Base-by-base conservation (phyloP, 176 grass and related monocot genomes). In the Dactylis glomerata region DNA sequence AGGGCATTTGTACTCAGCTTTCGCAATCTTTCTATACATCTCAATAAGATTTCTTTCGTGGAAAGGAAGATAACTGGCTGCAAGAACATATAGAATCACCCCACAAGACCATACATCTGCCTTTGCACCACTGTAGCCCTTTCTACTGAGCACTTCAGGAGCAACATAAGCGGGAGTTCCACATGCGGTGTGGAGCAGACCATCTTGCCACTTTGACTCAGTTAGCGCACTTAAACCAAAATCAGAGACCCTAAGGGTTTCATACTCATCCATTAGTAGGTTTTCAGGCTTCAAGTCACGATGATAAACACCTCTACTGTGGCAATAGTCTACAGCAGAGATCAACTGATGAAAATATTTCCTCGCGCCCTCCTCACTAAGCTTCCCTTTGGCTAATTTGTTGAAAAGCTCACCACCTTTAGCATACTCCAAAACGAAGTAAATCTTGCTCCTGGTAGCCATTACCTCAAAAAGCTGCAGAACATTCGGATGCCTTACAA, bases 101-200 rank as follows among this genome's bases (percentile, higher is more conserved):
- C 94, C 92, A n/a, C 92, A 94, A 63, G 94, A 94, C 94, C 90
- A 97, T 15, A 90, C 87, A 89, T 97, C 94, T 55, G 94, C 90
- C 82, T 86, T 88, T 75, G 92, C 77, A 47, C 94, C 94, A n/a
- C 58, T 89, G 73, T 97, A 94, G 37, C 92, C 94, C 71, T 82
- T 90, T 76, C 89, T 85, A 69, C 46, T 86, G 65, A 97, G 85
- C 83, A 97, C 94, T 42, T 97, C 90, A 34, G 94, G 92, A 73
- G 90, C 85, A 86, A 97, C 94, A 87, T 97, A 94, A 64, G 92
- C 92, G 2, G 94, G 90, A 76, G 94, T 94, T 45, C 92, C 94
- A 74, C 92, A 94, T 24, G 92, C 84, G 10, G 94, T 97, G 68
- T 97, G 92, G 62, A 97, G 75, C 12, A 94, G 72, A 51, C 85